A percentile compares a stretch with the other conserved stretches of the same genome.
These are phyloP conservation scores for Emergomyces orientalis DNA, from an alignment of 2,329 filamentous ascomycete species.

Conservation along the genomic window DNA sequence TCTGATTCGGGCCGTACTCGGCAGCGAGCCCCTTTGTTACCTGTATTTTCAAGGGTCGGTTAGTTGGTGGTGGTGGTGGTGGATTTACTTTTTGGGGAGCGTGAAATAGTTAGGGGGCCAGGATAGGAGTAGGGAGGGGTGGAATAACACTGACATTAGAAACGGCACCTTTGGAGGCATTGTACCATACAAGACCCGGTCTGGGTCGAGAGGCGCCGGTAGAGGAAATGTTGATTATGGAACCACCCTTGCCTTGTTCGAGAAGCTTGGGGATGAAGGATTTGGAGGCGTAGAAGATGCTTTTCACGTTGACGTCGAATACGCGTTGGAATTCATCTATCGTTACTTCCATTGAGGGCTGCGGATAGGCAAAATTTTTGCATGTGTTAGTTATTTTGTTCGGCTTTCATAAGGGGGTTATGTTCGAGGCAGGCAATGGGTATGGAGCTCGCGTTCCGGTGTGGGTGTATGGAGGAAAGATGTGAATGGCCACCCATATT, in stretches of 20 bases:
- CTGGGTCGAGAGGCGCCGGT: conserved; percentile 36
- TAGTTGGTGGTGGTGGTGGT: not conserved
- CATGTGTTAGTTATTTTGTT: not conserved
- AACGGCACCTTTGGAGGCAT: conserved; percentile 37
- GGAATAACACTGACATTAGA: conserved; percentile 29
- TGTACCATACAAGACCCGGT: conserved; percentile 40
- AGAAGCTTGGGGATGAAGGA: conserved; percentile 30
- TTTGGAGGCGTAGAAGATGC: conserved; percentile 31
- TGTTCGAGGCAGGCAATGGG: not conserved
- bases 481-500: not conserved
- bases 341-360: conserved; percentile 36
- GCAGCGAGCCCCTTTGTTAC: conserved; percentile 60
- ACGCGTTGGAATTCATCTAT: conserved; percentile 37
- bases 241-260: conserved; percentile 33
- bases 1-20: conserved; percentile 62
- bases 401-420: not conserved
- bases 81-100: not conserved
- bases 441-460: not conserved
- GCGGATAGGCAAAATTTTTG: not conserved
- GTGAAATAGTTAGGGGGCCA: not conserved
- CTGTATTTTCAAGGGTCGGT: conserved; percentile 20
- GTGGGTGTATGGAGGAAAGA: not conserved
- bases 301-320: conserved; percentile 38
- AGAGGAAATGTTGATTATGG: conserved; percentile 38
- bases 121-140: not conserved